Evolutionary conservation across 345 rosid species (phyloP), one percentile per base, ranked within the genome.

Genomic region (Anacardium occidentale): DNA sequence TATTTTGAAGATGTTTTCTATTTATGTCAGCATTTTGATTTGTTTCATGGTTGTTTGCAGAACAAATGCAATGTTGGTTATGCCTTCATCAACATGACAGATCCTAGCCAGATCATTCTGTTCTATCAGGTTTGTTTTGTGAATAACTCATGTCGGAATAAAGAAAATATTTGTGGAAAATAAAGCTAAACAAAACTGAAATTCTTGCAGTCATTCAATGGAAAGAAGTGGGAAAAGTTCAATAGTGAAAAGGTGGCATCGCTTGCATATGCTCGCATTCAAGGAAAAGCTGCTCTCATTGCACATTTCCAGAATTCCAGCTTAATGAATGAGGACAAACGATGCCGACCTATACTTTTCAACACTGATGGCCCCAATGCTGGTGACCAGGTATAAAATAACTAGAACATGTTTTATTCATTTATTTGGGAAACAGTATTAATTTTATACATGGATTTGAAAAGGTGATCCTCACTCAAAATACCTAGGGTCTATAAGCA

Each of bases 171-270:
- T 0, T 58, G 26, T 40, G 42, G 66, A 26, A 24, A 59, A 24
- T 59, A 26, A 60, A 74, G 51, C 74, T 58, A 25, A 70, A 52
- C 29, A 45, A 44, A 55, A 20, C 25, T 37, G 17, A 13, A 58
- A 76, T 58, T 75, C 48, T 21, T 66, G 60, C 68, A 88, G 92
- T 82, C 89, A 34, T 88, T 90, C 70, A 83, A 86, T 71, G 92
- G 95, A 51, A 90, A 88, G 87, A 90, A 88, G 71, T 90, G 95
- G 95, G 92, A 88, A 77, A 90, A 90, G 68, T 90, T 90, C 87
- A 90, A 90, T 70, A 90, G 92, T 14, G 88, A 88, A 60, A 90
- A 90, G 78, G 91, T 88, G 34, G 96, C 96, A 74, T 83, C 85
- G 13, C 83, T 88, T 67, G 89, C 96, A 18, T 90, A 86, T 73